Base-by-base conservation (phyloP, 805 yeast genomes). In the Hanseniaspora lindneri region DNA sequence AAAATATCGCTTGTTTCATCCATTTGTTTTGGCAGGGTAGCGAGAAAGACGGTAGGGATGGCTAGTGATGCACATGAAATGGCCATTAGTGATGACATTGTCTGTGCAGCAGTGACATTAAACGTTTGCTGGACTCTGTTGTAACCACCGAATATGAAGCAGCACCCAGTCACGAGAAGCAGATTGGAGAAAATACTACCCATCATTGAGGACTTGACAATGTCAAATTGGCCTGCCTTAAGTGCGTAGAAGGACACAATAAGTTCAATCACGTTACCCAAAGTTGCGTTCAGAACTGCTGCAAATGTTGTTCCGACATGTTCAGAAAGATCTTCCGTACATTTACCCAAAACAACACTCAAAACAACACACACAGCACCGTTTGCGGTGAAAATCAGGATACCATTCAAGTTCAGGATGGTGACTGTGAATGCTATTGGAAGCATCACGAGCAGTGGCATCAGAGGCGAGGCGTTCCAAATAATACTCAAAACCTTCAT, bases 241-340 rank as follows among this genome's bases (percentile, higher is more conserved):
- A 92, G 71, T 1, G 98, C 98, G 56, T 92, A 86, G 24, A 92
- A 70, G 1, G 95, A 83, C 30, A 92, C 97, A 63, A 92, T 92
- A 52, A 92, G 77, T 67, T 92, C 98, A 20, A 92, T 96, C 2
- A 97, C 97, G 63, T 92, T 92, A 51, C 98, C 98, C 62, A 92
- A 85, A 9, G 97, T 88, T 2, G 98, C 98, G 66, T 92, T 92
- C 58, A 92, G 71, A 54, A 92, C 71, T 0, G 97, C 97, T 13
- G 98, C 97, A 21, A 89, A 55, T 9, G 96, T 88, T 59, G 86
- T 83, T 52, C 97, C 96, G 29, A 86, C 86, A 54, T 82, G 79
- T 51, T 77, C 83, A 37, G 95, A 77, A 50, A 92, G 71, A 58
- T 87, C 94, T 64, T 92, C 98, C 4, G 98, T 92, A 35, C 96